phyloP scores from a whole-genome alignment of 1,284 basidiomycete genomes.

The Ganoderma meredithae region DNA sequence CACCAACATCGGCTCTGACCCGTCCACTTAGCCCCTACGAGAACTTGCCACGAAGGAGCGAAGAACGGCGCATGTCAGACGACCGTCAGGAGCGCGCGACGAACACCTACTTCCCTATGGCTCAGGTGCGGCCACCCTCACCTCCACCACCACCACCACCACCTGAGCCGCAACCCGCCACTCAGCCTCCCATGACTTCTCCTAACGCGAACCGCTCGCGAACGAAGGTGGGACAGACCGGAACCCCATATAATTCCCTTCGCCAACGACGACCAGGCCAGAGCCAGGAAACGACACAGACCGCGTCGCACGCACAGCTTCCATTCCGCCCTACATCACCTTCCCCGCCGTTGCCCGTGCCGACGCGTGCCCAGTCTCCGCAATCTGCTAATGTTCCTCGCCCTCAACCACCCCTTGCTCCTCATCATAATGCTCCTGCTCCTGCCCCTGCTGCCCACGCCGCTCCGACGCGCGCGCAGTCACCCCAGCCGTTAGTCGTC shows the following conservation, averaged over 20 bases:
- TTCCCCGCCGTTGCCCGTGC: constrained; percentile 12
- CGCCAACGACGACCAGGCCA: constrained; percentile 24
- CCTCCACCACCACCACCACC: constrained; percentile 19
- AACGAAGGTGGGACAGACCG: constrained; percentile 15
- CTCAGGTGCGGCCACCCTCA: constrained; percentile 32
- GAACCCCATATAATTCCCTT: constrained; percentile 21
- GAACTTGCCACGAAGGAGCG: constrained; percentile 24
- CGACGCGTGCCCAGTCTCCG: constrained; percentile 20
- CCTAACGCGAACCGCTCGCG: constrained; percentile 21
- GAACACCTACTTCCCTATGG: constrained; percentile 33
- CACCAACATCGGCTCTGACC: constrained; percentile 11
- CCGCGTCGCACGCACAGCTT: constrained; percentile 23
- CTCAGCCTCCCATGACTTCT: constrained; percentile 9
- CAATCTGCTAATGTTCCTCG: constrained; percentile 23
- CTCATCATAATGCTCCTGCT: constrained; percentile 11
- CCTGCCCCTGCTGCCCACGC: too few species aligned
- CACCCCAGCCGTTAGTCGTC: constrained; percentile 17
- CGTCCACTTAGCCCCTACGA: constrained; percentile 30
- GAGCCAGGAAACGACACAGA: constrained; percentile 18
- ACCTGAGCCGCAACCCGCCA: constrained; percentile 16
- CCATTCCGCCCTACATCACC: constrained; percentile 32
- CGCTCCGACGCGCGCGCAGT: constrained; percentile 15
- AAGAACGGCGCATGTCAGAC: constrained; percentile 30
- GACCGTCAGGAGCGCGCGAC: constrained; percentile 22
- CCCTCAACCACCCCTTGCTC: constrained; percentile 22